A percentile compares a stretch with the other conserved stretches of the same genome.
These are phyloP conservation scores for Edaphochlamys debaryana DNA, from an alignment of 139 green algal species.

Conservation along the genomic window DNA sequence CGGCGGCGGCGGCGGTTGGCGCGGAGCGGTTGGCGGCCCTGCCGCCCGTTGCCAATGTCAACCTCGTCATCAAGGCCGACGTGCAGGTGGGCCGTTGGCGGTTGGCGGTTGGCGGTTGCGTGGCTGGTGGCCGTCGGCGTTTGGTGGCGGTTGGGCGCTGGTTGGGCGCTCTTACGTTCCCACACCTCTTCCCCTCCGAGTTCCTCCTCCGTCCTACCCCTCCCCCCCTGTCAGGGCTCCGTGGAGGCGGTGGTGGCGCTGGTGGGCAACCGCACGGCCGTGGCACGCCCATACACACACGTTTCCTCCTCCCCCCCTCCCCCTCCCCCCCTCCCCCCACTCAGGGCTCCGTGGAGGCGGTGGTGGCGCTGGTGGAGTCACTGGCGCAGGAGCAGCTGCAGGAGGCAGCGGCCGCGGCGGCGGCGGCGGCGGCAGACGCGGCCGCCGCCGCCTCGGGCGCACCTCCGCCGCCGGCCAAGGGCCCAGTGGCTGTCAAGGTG, in stretches of 20 bases:
- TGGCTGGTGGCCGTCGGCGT: not conserved
- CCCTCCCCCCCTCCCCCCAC: not conserved
- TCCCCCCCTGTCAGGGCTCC: constrained; percentile 26
- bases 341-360: constrained; percentile 51
- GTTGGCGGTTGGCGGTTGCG: not conserved
- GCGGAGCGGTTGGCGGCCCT: not conserved
- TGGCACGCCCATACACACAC: not conserved
- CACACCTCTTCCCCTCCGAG: too few species aligned
- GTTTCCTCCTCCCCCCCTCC: not conserved
- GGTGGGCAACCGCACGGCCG: not conserved
- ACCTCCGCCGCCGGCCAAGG: too few species aligned
- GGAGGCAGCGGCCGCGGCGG: constrained; percentile 2
- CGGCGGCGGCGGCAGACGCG: not conserved
- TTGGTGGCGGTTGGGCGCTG: not conserved
- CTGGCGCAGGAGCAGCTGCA: constrained; percentile 11
- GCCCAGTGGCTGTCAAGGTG: too few species aligned
- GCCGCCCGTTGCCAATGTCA: constrained; percentile 29
- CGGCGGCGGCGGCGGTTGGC: not conserved
- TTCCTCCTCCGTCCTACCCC: not conserved
- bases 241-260: constrained; percentile 48
- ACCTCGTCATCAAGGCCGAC: constrained; percentile 81
- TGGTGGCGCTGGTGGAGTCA: constrained; percentile 28
- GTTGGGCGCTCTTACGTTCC: not conserved
- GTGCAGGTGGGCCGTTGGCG: constrained; percentile 2
- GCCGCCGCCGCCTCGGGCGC: not conserved